A percentile compares a stretch with the other conserved stretches of the same genome.
These are phyloP conservation scores for Ambrosiella beaveri DNA, from an alignment of 2,329 filamentous ascomycete species.

Conservation along the genomic window DNA sequence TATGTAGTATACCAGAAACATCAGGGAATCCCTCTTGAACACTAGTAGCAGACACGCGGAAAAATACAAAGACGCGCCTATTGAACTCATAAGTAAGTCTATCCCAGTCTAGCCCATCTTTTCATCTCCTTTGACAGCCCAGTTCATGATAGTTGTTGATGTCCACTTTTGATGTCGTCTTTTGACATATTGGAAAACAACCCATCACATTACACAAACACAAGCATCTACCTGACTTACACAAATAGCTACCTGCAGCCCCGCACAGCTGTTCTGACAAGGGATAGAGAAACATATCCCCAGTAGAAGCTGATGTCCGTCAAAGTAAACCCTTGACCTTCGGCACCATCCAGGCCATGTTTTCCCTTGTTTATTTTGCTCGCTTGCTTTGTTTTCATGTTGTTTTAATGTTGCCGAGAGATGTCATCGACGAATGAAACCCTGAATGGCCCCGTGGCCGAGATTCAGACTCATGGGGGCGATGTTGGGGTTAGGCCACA, in stretches of 20 bases:
- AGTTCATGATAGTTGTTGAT: background rate
- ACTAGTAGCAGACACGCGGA: background rate
- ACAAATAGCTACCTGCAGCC: background rate
- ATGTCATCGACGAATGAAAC: background rate
- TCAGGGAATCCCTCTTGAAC: background rate
- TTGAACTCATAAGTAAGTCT: background rate
- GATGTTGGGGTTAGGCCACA: background rate
- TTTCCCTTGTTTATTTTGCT: slow-evolving; percentile 1
- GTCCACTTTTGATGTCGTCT: background rate
- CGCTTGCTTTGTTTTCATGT: background rate
- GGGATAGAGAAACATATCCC: background rate
- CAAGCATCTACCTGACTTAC: background rate
- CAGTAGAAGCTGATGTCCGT: background rate
- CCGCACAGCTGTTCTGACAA: background rate
- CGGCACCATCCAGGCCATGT: background rate
- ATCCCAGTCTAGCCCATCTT: background rate
- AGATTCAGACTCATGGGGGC: background rate
- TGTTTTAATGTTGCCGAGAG: background rate
- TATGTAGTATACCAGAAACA: background rate
- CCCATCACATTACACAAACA: background rate
- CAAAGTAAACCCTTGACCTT: background rate
- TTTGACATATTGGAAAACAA: background rate
- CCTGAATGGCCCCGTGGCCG: background rate
- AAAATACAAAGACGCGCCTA: background rate
- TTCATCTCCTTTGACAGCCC: background rate